Conservation (phyloP, 148 eudicot species). For the Arbutus unedo region DNA sequence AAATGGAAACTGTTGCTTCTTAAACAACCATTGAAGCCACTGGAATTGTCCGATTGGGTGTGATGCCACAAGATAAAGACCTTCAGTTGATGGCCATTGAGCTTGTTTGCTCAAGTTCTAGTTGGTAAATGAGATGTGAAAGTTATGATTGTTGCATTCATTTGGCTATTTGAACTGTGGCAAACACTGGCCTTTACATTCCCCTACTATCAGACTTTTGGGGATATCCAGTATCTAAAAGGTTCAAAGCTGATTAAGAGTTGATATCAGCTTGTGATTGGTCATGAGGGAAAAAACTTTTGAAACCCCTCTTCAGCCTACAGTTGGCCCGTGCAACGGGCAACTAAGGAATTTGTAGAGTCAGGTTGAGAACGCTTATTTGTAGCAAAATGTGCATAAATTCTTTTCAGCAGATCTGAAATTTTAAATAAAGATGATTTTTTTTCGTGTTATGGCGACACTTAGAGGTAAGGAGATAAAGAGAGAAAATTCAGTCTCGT, state of each 20-base stretch:
- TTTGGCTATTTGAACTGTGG: background rate
- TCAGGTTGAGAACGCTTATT: background rate
- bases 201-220: background rate
- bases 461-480: background rate
- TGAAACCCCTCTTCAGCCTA: background rate
- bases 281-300: background rate
- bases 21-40: background rate
- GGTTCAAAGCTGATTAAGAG: conserved; percentile 4
- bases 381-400: background rate
- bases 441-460: background rate
- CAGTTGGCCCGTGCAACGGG: background rate
- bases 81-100: background rate
- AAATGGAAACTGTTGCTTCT: background rate
- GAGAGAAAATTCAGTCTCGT: background rate
- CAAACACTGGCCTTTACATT: background rate
- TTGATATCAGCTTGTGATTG: background rate
- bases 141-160: background rate
- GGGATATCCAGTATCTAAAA: background rate
- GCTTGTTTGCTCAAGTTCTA: background rate
- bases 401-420: background rate
- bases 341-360: background rate
- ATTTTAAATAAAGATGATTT: no score
- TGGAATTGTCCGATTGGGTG: background rate
- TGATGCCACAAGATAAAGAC: no score
- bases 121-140: background rate